Base-by-base conservation (phyloP, 202 grass and related monocot genomes). In the Elaeis oleifera region DNA sequence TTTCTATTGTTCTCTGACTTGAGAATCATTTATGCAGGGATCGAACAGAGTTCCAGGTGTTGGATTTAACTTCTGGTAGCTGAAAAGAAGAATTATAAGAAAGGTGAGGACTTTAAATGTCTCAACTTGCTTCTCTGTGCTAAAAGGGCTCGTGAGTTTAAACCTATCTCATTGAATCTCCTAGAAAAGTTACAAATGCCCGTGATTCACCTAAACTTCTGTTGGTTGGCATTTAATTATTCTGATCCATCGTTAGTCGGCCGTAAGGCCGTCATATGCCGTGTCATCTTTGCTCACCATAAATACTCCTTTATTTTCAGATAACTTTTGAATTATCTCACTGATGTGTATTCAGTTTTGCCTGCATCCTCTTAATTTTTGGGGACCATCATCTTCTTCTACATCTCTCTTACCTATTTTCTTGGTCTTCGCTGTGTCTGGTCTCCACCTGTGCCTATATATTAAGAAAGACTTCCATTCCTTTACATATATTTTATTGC, bases 221-320 rank as follows among this genome's bases (percentile, higher is more conserved):
- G 50, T 61, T 62, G 44, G 60, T 77, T 70, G n/a, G 49, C 67
- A 78, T 78, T 78, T 71, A 78, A 78, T 78, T 59, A 16, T 29
- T 68, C 31, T 36, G 31, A 36, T 36, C 31, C 31, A 36, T 9
- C 6, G 6, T 36, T 36, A 36, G 6, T 7, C 31, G 31, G 31
- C 31, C 9, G 31, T 7, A 36, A 36, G 36, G 6, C 6, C 9
- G 8, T 39, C 32, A 11, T 39, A 11, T 39, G 6, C 32, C 6
- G 36, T 44, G 36, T 53, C 63, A 16, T 60, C 55, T 54, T 18
- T 54, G 67, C 21, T 67, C 27, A 54, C 49, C 49, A 15, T 26
- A 31, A 61, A 76, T 15, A 57, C 57, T 51, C 15, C 18, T 1
- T 25, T 51, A 51, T 18, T 51, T 54, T 55, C 63, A 3, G 8